A percentile compares a stretch with the other conserved stretches of the same genome.
phyloP scores from a whole-genome alignment of 2,329 filamentous ascomycete genomes.

The Fusarium buharicum region DNA sequence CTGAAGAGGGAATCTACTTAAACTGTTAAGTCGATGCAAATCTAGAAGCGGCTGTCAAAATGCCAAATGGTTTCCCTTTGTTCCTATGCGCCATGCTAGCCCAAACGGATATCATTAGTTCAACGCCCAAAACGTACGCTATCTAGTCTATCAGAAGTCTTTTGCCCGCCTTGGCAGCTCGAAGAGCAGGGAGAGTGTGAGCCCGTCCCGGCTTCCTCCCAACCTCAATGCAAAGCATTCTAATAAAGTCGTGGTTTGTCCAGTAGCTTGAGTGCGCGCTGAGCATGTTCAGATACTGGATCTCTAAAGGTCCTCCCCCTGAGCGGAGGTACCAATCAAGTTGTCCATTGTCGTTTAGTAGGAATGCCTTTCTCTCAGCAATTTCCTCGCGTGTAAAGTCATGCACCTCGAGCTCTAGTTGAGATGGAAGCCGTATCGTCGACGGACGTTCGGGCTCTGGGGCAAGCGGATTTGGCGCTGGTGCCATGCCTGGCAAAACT shows the following conservation, averaged over 20 bases:
- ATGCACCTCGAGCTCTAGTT: slow-evolving; percentile 93
- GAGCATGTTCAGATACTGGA: slow-evolving; percentile 97
- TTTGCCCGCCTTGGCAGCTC: slow-evolving; percentile 65
- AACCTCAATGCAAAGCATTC: slow-evolving; percentile 88
- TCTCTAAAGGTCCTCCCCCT: slow-evolving; percentile 86
- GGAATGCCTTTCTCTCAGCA: slow-evolving; percentile 85
- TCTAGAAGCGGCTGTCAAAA: slow-evolving; percentile 1
- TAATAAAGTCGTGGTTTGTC: slow-evolving; percentile 86
- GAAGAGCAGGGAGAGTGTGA: slow-evolving; percentile 66
- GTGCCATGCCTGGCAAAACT: slow-evolving; percentile 65
- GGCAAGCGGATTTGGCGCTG: slow-evolving; percentile 46
- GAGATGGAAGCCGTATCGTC: slow-evolving; percentile 65
- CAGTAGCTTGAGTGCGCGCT: slow-evolving; percentile 96
- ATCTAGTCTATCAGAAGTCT: slow-evolving; percentile 45
- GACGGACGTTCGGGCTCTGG: slow-evolving; percentile 51
- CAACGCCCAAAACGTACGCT: not conserved
- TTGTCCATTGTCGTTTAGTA: slow-evolving; percentile 96
- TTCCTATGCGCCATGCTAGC: slow-evolving; percentile 10
- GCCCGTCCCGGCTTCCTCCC: slow-evolving; percentile 77
- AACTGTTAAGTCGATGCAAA: not conserved
- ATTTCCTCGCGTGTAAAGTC: slow-evolving; percentile 93
- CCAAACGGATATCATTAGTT: slow-evolving; percentile 8
- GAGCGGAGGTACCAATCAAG: slow-evolving; percentile 90
- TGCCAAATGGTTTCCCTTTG: slow-evolving; percentile 1
- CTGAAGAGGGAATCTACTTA: slow-evolving; percentile 8